Conservation (phyloP, 2,329 filamentous ascomycete genomes). For the Xylariaceae sp. region DNA sequence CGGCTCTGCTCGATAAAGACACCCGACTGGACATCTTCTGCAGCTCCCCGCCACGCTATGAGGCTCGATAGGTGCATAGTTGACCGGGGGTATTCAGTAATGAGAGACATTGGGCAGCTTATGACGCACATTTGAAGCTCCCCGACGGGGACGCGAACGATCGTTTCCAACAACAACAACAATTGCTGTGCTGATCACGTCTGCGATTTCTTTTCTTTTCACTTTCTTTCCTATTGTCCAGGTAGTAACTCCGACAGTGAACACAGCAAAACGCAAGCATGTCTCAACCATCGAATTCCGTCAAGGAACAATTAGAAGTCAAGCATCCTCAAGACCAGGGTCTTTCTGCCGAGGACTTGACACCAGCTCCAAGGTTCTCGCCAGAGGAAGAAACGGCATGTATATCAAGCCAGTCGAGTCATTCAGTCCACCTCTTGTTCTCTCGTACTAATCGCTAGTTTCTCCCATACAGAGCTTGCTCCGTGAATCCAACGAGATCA, state of each 20-base stretch:
- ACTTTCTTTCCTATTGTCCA: too few species aligned
- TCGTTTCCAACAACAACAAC: too few species aligned
- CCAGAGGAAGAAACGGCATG: conserved; percentile 54
- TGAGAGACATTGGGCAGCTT: background rate
- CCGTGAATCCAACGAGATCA: conserved; percentile 65
- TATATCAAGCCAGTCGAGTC: conserved; percentile 12
- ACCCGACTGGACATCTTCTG: background rate
- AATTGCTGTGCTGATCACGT: too few species aligned
- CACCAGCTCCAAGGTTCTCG: conserved; percentile 39
- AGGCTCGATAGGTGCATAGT: background rate
- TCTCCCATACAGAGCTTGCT: conserved; percentile 54
- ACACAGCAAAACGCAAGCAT: conserved; percentile 10
- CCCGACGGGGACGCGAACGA: background rate
- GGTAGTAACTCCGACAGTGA: too few species aligned
- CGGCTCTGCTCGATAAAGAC: background rate
- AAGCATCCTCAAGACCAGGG: background rate
- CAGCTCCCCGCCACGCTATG: background rate
- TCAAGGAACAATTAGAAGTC: conserved; percentile 4
- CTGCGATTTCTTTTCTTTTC: too few species aligned
- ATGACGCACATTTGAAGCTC: background rate
- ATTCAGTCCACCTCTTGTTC: background rate
- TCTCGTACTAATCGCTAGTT: conserved; percentile 2
- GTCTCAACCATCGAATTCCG: conserved; percentile 9
- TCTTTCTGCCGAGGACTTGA: conserved; percentile 27
- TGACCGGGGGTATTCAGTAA: too few species aligned